A percentile compares a stretch with the other conserved stretches of the same genome.
Conservation (phyloP, 164 flowering plant species). For the Umbellularia californica region DNA sequence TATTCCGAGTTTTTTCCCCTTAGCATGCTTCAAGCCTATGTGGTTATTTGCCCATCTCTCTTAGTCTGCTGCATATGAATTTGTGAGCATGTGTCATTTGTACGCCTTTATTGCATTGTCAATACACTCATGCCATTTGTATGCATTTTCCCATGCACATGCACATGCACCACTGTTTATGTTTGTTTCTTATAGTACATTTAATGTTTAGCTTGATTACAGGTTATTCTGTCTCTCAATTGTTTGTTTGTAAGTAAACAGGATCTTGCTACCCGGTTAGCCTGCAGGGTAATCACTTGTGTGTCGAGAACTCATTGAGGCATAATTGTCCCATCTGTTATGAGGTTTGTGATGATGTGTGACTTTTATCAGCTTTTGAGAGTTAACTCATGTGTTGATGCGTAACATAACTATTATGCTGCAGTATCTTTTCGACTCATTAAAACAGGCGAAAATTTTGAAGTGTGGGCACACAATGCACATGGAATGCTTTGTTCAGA, state of each 20-base stretch:
- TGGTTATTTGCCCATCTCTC: too few relatives aligned
- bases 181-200: not conserved
- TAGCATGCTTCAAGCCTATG: too few relatives aligned
- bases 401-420: not conserved
- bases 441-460: slow-evolving; percentile 74
- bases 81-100: too few relatives aligned
- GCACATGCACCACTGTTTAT: not conserved
- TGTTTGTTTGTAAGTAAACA: slow-evolving; percentile 18
- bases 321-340: slow-evolving; percentile 91
- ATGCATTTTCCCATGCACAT: not conserved
- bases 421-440: slow-evolving; percentile 90
- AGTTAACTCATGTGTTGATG: not conserved
- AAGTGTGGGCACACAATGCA: slow-evolving; percentile 99
- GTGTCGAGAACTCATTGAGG: slow-evolving; percentile 87
- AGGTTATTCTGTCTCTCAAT: not conserved
- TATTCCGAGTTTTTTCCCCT: too few relatives aligned
- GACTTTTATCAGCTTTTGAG: slow-evolving; percentile 1
- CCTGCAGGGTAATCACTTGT: slow-evolving; percentile 64
- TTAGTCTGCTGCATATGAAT: too few relatives aligned
- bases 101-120: too few relatives aligned
- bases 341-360: slow-evolving; percentile 50
- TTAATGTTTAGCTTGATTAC: not conserved
- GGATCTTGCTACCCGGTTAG: slow-evolving; percentile 69
- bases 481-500: slow-evolving; percentile 65
- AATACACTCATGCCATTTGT: too few relatives aligned